These are phyloP conservation scores for Dissophora ornata DNA, from an alignment of 192 early-diverging fungal genomes.

Conservation along the genomic window DNA sequence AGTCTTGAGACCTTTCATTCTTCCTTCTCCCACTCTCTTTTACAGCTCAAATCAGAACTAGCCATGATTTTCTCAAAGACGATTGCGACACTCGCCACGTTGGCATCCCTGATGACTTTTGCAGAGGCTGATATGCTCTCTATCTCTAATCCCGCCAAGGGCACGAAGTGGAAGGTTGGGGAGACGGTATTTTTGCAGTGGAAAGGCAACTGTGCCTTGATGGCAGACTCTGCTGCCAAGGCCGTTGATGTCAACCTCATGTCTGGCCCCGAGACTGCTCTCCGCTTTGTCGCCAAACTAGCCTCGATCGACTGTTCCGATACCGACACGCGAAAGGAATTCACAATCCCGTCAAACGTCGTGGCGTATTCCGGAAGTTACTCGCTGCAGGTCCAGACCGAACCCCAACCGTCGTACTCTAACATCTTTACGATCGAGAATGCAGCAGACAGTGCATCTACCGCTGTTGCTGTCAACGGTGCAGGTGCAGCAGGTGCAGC, in stretches of 20 bases:
- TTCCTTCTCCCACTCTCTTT: neutral
- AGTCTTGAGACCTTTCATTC: no score
- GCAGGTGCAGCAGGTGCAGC: no score
- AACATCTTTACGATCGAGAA: constrained; percentile 31
- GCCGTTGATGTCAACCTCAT: constrained; percentile 37
- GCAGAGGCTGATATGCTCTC: constrained; percentile 25
- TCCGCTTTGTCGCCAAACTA: constrained; percentile 36
- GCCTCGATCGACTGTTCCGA: constrained; percentile 41
- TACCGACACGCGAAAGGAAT: constrained; percentile 35
- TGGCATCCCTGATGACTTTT: constrained; percentile 11
- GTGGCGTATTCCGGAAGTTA: constrained; percentile 17
- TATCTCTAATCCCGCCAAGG: constrained; percentile 40
- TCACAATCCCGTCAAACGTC: constrained; percentile 18
- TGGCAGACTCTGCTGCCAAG: constrained; percentile 20
- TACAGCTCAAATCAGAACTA: neutral
- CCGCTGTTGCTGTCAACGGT: neutral
- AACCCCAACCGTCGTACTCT: constrained; percentile 32
- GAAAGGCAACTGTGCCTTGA: constrained; percentile 38
- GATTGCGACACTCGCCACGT: constrained; percentile 12
- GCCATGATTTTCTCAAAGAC: constrained; percentile 38
- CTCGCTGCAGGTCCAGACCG: constrained; percentile 38
- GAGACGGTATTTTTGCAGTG: constrained; percentile 39
- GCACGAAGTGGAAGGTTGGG: constrained; percentile 30
- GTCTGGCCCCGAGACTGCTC: constrained; percentile 17
- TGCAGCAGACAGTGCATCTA: neutral